Base-by-base conservation (phyloP, 441 rosid species). In the Gossypium schwendimanii region DNA sequence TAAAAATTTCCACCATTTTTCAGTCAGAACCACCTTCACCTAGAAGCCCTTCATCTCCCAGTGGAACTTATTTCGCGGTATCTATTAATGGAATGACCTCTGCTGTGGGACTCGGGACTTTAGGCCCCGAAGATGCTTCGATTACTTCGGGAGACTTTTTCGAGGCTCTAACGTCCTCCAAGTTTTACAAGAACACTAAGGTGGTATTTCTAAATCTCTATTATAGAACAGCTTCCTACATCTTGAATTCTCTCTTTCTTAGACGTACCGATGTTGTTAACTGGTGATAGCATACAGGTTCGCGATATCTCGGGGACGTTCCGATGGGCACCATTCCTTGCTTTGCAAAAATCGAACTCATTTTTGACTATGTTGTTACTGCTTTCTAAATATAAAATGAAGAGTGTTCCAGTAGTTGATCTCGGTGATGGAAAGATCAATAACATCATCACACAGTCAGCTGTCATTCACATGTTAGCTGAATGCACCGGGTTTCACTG, bases 241-340 rank as follows among this genome's bases (percentile, higher is more conserved):
- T 59, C 52, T 26, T 31, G 11, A 73, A 49, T 45, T 14, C 44
- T 50, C 24, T 12, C 20, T 67, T 63, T 71, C 17, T 41, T 57
- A 5, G 1, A 8, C 39, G 8, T 5, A 4, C 64, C 21, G 8
- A 10, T 59, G 9, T 18, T 54, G 53, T 17, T 69, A 58, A 77
- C 57, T 70, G 53, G 17, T 36, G 64, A 71, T 58, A 67, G 55
- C 67, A 74, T 75, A 74, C 87, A 95, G 99, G 99, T 93, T 55
- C 82, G 85, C 12, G 99, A 95, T 62, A 93, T 95, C 53, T 88
- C 93, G 31, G 99, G 99, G 59, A 88, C 97, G 54, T 95, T 93
- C 79, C 87, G 98, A 50, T 95, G 97, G 98, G 98, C 98, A 21
- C 99, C 99, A 0, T 95, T 95, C 83, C 94, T 95, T 66, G 99